A percentile compares a stretch with the other conserved stretches of the same genome.
phyloP scores from a whole-genome alignment of 495 filamentous ascomycete species.

The Zalerion maritima region DNA sequence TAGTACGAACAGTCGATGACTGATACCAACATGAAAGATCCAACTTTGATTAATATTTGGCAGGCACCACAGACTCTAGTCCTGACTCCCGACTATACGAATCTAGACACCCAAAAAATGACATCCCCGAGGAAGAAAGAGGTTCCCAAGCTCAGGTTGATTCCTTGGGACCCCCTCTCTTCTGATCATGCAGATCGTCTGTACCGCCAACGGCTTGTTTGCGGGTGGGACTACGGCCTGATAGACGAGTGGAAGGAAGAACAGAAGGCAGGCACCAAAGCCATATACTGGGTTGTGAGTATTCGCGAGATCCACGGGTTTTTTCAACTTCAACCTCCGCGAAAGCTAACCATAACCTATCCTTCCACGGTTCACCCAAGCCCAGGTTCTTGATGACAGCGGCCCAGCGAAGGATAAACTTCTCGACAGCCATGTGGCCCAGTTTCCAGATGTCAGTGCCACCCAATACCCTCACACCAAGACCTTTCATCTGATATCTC shows the following conservation, averaged over 20 bases:
- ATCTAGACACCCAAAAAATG: no score
- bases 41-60: no score
- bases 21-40: no score
- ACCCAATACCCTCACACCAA: not conserved
- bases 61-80: no score
- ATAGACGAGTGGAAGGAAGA: slow-evolving; percentile 9
- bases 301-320: not conserved
- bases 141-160: no score
- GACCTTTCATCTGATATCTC: slow-evolving; percentile 1
- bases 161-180: slow-evolving; percentile 24
- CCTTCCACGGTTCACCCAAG: no score
- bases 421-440: slow-evolving; percentile 10
- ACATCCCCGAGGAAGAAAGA: no score
- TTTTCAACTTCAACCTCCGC: slow-evolving; percentile 4
- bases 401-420: slow-evolving; percentile 12
- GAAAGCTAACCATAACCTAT: no score
- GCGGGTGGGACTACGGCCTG: slow-evolving; percentile 21
- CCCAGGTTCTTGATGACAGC: slow-evolving; percentile 13
- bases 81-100: no score
- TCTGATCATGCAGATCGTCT: slow-evolving; percentile 19
- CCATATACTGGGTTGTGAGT: slow-evolving; percentile 20
- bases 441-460: slow-evolving; percentile 12
- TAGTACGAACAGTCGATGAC: no score
- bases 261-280: slow-evolving; percentile 12
- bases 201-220: slow-evolving; percentile 22